Base-by-base conservation (phyloP, 164 flowering plant species). In the Tetrastigma voinierianum region DNA sequence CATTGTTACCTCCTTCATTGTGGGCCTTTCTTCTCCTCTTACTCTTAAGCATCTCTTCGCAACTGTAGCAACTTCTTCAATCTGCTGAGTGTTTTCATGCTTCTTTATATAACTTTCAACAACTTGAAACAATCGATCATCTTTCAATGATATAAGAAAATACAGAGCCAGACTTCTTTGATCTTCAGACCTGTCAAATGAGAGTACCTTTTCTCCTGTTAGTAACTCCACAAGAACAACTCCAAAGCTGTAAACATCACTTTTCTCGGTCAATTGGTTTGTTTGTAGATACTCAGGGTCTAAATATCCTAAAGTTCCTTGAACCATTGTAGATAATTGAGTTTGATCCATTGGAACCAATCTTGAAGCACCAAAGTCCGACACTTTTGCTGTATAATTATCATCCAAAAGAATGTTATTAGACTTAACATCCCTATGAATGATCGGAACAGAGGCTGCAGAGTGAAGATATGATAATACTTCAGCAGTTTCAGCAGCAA, bases 191-290 rank as follows among this genome's bases (percentile, higher is more conserved):
- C 64, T 64, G 1, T 46, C 48, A 3, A 57, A 57, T 1, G 46
- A 59, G 15, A 77, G 7, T 1, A 67, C 77, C 61, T 66, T 74
- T 65, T 60, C n/a, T 4, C 84, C 73, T 0, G 82, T 72, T 10
- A 83, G 21, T 3, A 83, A 67, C 72, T 83, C 84, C 0, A 72
- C 74, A n/a, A 82, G 72, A 2, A 82, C 82, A 2, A 80, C 83
- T 1, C 86, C 86, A 54, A 81, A 81, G 20, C 81, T 76, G 48
- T 79, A 81, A 11, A 79, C 79, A 68, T 79, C 80, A 32, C 79
- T 75, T 54, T 79, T 81, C 16, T 67, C 81, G 0, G 78, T 82
- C 17, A 82, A 62, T 20, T 69, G 72, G 52, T 73, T 70, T n/a
- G 78, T 68, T 8, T 69, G 78, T 4, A 77, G 65, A 61, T 80